phyloP scores from a whole-genome alignment of 495 filamentous ascomycete genomes.

The Pseudoneurospora amorphoporcata region DNA sequence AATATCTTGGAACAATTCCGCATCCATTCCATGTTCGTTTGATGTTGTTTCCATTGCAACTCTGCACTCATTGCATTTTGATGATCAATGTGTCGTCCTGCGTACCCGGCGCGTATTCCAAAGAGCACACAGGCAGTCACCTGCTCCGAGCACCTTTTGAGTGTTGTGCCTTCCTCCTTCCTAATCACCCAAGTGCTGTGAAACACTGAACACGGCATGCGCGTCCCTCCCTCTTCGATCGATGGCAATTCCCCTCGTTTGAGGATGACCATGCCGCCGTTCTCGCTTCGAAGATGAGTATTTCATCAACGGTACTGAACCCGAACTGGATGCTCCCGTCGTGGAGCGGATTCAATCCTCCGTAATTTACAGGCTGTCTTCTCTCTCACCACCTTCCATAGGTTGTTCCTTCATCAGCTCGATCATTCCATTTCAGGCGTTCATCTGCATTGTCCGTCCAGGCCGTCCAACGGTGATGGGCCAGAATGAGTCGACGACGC shows the following conservation, averaged over 20 bases:
- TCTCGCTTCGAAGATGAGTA: not conserved
- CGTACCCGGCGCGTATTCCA: not conserved
- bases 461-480: not conserved
- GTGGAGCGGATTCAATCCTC: not conserved
- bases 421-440: not conserved
- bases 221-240: not conserved
- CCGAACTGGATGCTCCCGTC: not conserved
- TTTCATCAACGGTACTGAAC: not conserved
- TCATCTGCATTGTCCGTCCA: not conserved
- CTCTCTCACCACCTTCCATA: not conserved
- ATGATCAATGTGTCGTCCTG: not conserved
- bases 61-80: not conserved
- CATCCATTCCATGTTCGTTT: slow-evolving; percentile 9
- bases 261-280: not conserved
- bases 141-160: not conserved
- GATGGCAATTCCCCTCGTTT: not conserved
- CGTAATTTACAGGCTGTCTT: not conserved
- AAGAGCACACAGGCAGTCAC: not conserved
- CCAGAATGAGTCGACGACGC: not conserved
- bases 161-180: not conserved
- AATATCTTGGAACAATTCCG: slow-evolving; percentile 7
- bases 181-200: not conserved
- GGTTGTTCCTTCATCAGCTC: not conserved
- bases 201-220: not conserved
- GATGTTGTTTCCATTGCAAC: not conserved